These are phyloP conservation scores for Boletus rubescentipes DNA, from an alignment of 768 basidiomycete genomes.

Conservation along the genomic window DNA sequence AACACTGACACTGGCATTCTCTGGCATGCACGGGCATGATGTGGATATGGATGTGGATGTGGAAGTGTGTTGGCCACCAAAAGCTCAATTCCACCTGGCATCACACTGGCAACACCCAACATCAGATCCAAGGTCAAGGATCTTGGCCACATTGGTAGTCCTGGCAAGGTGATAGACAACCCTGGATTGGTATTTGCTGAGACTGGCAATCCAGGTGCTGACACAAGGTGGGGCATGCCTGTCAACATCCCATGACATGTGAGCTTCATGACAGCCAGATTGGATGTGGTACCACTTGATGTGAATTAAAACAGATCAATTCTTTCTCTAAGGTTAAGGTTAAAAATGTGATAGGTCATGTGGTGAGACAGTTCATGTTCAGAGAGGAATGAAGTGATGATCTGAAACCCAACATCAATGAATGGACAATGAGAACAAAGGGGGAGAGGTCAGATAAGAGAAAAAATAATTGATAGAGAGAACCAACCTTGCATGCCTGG, in stretches of 20 bases:
- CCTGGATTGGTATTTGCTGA: slow-evolving; percentile 10
- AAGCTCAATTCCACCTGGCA: slow-evolving; percentile 34
- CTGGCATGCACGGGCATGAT: slow-evolving; percentile 9
- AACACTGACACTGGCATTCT: slow-evolving; percentile 8
- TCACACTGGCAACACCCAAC: slow-evolving; percentile 31
- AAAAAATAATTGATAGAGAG: not conserved
- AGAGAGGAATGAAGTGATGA: slow-evolving; percentile 18
- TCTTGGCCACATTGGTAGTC: slow-evolving; percentile 36
- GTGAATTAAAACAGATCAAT: slow-evolving; percentile 52
- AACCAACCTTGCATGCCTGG: slow-evolving; percentile 89
- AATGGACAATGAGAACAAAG: slow-evolving; percentile 13
- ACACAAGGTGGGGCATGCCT: slow-evolving; percentile 14
- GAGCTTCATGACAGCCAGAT: slow-evolving; percentile 19
- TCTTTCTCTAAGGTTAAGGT: slow-evolving; percentile 46
- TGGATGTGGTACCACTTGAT: not conserved
- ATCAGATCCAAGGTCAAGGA: slow-evolving; percentile 30
- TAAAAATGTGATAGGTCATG: not conserved
- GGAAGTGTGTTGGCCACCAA: slow-evolving; percentile 12
- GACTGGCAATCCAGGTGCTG: slow-evolving; percentile 19
- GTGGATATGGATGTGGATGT: slow-evolving; percentile 6
- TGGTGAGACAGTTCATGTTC: slow-evolving; percentile 1
- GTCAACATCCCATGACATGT: slow-evolving; percentile 31
- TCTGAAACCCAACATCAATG: slow-evolving; percentile 16
- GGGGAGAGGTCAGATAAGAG: slow-evolving; percentile 23
- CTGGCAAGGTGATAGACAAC: slow-evolving; percentile 25